Base-by-base conservation (phyloP, 1,284 basidiomycete species). In the Boletus holoroseus region DNA sequence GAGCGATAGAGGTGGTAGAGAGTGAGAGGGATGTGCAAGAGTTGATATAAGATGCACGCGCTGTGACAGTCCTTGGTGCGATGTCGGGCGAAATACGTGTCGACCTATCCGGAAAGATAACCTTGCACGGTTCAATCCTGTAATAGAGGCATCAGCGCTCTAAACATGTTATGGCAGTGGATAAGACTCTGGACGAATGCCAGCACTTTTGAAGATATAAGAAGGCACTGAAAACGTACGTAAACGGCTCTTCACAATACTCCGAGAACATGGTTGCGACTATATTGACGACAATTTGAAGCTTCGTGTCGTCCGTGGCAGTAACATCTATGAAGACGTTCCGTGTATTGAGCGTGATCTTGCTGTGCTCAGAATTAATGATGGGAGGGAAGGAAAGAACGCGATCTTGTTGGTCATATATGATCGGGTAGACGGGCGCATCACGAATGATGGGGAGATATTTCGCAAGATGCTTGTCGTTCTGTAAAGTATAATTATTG, bases 341-440 rank as follows among this genome's bases (percentile, higher is more conserved):
- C 53, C 79, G 82, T 12, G 96, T 99, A 68, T 94, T 85, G 56
- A 97, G 76, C 0, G 92, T 91, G 63, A 99, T 99, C 76, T 98
- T 99, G 67, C 92, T 96, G 72, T 93, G 90, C 57, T 96, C 85
- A 6, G 93, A 95, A 73, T 97, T 97, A 73, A 97, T 96, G 70
- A 99, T 97, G 2, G 96, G 96, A 26, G 96, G 96, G 87, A 99
- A 94, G 11, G 93, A 96, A 16, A 96, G 77, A 2, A 99, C 95
- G 30, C 76, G 82, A 65, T 91, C 85, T 51, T 88, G 77, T 18
- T 81, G 75, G 70, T 98, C 95, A 71, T 98, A 98, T 68, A 99
- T 96, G 72, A 99, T 90, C 20, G 96, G 96, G 71, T 97, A 99
- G 37, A 95, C 92, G 7, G 95, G 92, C 9, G 91, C 91, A 66